phyloP scores from a whole-genome alignment of 495 filamentous ascomycete genomes.

The Pseudevernia furfuracea region DNA sequence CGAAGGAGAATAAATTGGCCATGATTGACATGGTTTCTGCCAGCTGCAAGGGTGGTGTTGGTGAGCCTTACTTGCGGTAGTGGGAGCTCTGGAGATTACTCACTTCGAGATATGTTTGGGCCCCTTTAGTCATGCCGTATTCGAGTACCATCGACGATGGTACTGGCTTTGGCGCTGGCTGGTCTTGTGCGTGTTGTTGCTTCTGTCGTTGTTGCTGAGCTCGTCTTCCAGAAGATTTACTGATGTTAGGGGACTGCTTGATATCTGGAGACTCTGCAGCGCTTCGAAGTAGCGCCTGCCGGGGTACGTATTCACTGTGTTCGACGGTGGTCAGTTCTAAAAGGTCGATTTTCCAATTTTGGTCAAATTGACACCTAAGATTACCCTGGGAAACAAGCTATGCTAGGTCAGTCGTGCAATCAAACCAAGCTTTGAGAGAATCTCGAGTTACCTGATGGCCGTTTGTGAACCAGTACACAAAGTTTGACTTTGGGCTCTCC shows the following conservation, averaged over 20 bases:
- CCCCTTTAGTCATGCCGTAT: slow-evolving; percentile 48
- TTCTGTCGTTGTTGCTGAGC: slow-evolving; percentile 49
- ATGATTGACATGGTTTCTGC: slow-evolving; percentile 70
- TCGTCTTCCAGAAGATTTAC: slow-evolving; percentile 50
- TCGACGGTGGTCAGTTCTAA: slow-evolving; percentile 57
- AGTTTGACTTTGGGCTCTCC: slow-evolving; percentile 52
- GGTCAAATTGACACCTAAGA: slow-evolving; percentile 58
- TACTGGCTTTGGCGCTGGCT: slow-evolving; percentile 43
- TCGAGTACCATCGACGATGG: slow-evolving; percentile 57
- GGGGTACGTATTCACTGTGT: slow-evolving; percentile 63
- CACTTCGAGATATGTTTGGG: slow-evolving; percentile 67
- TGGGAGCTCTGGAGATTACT: slow-evolving; percentile 13
- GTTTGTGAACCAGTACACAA: slow-evolving; percentile 67
- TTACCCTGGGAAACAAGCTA: slow-evolving; percentile 58
- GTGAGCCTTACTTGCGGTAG: slow-evolving; percentile 15
- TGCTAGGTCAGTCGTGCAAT: slow-evolving; percentile 23
- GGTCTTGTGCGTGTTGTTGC: slow-evolving; percentile 24
- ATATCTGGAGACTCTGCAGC: slow-evolving; percentile 47
- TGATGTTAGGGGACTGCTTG: slow-evolving; percentile 61
- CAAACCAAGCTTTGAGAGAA: neutral
- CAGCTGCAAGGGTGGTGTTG: slow-evolving; percentile 38
- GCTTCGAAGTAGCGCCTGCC: slow-evolving; percentile 38
- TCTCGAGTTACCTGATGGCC: slow-evolving; percentile 54
- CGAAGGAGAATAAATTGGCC: slow-evolving; percentile 57
- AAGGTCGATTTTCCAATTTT: slow-evolving; percentile 61